Evolutionary conservation across 805 yeast species (phyloP).

Genomic region (Candida tammaniensis): DNA sequence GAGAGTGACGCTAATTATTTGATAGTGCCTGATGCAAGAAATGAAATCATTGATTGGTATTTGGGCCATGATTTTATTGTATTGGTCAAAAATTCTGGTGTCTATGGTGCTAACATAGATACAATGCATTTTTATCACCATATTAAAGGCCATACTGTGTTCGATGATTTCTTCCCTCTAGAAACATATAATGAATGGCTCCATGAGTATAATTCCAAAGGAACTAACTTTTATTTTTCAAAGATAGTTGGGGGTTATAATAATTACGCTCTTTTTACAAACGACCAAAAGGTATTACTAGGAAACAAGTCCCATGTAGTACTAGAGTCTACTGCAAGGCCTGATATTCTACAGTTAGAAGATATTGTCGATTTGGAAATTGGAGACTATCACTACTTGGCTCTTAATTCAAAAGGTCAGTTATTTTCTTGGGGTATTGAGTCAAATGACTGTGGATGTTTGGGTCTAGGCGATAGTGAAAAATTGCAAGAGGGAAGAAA

Average conservation of each 20-base stretch:
- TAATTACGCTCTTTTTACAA: conserved; percentile 54
- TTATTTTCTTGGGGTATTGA: conserved; percentile 70
- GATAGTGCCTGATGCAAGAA: conserved; percentile 41
- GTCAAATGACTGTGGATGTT: conserved; percentile 58
- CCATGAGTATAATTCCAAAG: conserved; percentile 14
- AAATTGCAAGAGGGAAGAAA: conserved; percentile 13
- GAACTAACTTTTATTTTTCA: conserved; percentile 30
- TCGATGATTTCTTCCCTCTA: conserved; percentile 10
- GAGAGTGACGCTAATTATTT: conserved; percentile 34
- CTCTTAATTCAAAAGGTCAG: conserved; percentile 56
- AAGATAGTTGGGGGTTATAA: conserved; percentile 56
- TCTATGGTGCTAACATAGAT: conserved; percentile 11
- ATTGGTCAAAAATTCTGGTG: conserved; percentile 35
- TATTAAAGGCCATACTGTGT: conserved; percentile 11
- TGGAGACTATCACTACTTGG: conserved; percentile 73
- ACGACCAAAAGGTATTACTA: conserved; percentile 42
- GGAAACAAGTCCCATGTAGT: conserved; percentile 23
- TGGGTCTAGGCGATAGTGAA: conserved; percentile 51
- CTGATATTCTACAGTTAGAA: conserved; percentile 17
- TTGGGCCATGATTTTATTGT: conserved; percentile 54
- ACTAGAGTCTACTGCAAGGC: conserved; percentile 42
- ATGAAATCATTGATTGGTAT: conserved; percentile 48
- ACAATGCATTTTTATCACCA: conserved; percentile 15
- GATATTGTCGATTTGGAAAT: conserved; percentile 55
- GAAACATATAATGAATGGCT: conserved; percentile 27